Evolutionary conservation across 176 grass and related monocot genomes (phyloP).

Genomic region (Rhipidocladum racemiflorum): DNA sequence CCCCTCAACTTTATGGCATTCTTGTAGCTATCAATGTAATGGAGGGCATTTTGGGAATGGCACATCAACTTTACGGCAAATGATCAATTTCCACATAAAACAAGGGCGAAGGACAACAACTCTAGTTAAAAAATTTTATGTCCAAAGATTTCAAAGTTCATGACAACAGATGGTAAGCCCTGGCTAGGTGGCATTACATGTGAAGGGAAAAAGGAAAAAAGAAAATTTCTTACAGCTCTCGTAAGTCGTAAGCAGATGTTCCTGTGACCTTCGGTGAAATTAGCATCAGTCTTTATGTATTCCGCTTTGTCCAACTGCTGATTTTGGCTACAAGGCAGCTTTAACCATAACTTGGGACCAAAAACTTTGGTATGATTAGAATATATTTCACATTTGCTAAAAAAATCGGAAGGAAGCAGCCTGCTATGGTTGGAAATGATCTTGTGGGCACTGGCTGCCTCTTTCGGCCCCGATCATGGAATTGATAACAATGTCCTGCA

Average conservation of each 20-base stretch:
- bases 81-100: no score
- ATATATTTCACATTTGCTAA: constrained; percentile 62
- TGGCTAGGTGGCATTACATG: constrained; percentile 37
- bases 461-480: constrained; percentile 33
- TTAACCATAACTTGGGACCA: constrained; percentile 44
- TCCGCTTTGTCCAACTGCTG: constrained; percentile 34
- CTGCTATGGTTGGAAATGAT: not conserved
- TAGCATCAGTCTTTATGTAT: constrained; percentile 37
- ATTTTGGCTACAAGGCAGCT: constrained; percentile 45
- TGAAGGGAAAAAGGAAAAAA: not conserved
- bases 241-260: constrained; percentile 17
- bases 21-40: no score
- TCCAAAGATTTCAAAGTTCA: not conserved
- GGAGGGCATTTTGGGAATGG: no score
- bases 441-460: constrained; percentile 15
- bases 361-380: constrained; percentile 41
- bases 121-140: constrained; percentile 16
- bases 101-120: not conserved
- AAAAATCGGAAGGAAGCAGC: constrained; percentile 41
- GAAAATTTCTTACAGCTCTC: constrained; percentile 1
- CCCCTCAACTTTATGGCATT: no score
- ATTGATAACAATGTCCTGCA: constrained; percentile 19
- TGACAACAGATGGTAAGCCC: constrained; percentile 34
- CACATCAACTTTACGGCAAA: no score
- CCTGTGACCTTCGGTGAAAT: constrained; percentile 24